phyloP scores from a whole-genome alignment of 2,329 filamentous ascomycete genomes.

The Tolypocladium endophyticum region DNA sequence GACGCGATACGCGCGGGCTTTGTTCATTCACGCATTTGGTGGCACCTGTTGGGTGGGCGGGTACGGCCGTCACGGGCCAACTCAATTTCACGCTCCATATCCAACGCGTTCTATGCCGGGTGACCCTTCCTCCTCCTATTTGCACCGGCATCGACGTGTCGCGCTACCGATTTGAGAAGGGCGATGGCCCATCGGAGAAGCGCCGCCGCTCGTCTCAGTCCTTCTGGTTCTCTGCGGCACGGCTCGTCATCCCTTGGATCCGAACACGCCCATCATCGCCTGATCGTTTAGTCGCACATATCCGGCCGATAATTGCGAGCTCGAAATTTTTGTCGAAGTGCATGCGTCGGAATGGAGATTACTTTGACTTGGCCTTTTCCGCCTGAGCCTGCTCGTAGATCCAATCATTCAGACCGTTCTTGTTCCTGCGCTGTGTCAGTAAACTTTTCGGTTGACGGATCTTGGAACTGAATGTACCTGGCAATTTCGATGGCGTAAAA shows the following conservation, averaged over 20 bases:
- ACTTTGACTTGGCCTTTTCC: slow-evolving; percentile 27
- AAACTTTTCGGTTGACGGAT: neutral
- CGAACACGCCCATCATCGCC: neutral
- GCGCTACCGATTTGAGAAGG: neutral
- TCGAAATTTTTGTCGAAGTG: neutral
- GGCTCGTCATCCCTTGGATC: neutral
- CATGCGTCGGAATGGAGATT: neutral
- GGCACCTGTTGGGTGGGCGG: neutral
- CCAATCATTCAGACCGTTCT: slow-evolving; percentile 89
- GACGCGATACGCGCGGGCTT: neutral
- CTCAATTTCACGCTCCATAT: neutral
- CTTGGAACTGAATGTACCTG: slow-evolving; percentile 14
- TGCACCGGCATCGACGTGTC: neutral
- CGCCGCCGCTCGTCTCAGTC: neutral
- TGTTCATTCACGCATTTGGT: neutral
- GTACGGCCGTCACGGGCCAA: neutral
- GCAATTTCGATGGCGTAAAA: slow-evolving; percentile 45
- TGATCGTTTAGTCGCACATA: neutral
- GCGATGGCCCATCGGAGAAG: neutral
- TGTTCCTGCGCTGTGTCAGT: slow-evolving; percentile 56
- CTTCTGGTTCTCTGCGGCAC: neutral
- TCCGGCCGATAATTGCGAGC: neutral
- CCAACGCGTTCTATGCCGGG: neutral
- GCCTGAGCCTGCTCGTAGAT: slow-evolving; percentile 75
- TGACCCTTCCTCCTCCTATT: no score